Evolutionary conservation across 2,329 filamentous ascomycete species (phyloP).

Genomic region (Claviceps purpurea): DNA sequence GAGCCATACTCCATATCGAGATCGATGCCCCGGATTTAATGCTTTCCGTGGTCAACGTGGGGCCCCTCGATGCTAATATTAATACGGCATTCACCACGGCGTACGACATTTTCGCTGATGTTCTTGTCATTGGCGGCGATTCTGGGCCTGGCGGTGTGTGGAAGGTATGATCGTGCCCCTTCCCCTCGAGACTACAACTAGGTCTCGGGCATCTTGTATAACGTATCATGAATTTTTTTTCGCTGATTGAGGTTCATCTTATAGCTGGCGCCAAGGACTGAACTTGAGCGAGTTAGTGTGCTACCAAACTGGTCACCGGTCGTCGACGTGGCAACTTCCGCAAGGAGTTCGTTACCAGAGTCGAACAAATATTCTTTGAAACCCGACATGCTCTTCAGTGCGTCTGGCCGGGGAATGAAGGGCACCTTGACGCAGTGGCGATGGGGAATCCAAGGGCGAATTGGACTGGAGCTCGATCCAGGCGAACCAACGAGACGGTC

Average conservation of each 20-base stretch:
- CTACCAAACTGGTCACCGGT: constrained; percentile 52
- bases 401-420: constrained; percentile 47
- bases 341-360: neutral
- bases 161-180: constrained; percentile 33
- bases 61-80: constrained; percentile 56
- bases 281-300: constrained; percentile 26
- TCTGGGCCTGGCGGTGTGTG: constrained; percentile 67
- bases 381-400: constrained; percentile 48
- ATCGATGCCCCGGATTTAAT: constrained; percentile 45
- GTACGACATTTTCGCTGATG: constrained; percentile 54
- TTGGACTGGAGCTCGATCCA: constrained; percentile 44
- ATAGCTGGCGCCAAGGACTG: constrained; percentile 41
- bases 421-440: constrained; percentile 57
- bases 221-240: neutral
- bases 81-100: constrained; percentile 70
- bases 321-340: constrained; percentile 36
- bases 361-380: constrained; percentile 14
- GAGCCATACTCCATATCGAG: constrained; percentile 60
- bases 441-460: constrained; percentile 54
- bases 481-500: constrained; percentile 33
- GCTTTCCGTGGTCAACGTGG: constrained; percentile 43
- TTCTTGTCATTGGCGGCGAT: constrained; percentile 69
- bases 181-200: neutral
- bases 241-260: neutral
- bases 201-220: constrained; percentile 6